Percentiles rank a stretch among this genome's conserved stretches.
These are phyloP conservation scores for Gnetum montanum DNA, from an alignment of 75 land plant genomes.

Conservation along the genomic window DNA sequence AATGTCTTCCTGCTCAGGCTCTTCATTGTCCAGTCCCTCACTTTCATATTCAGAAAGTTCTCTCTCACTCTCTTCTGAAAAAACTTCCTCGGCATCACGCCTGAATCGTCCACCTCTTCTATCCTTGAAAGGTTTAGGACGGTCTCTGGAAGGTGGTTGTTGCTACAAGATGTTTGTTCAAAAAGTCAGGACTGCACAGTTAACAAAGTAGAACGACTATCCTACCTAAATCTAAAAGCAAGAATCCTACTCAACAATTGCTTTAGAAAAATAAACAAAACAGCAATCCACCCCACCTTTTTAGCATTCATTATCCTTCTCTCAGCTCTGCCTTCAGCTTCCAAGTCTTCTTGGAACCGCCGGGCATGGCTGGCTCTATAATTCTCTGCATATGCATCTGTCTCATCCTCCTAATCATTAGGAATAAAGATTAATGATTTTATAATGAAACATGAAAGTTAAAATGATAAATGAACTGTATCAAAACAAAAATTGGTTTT, in stretches of 20 bases:
- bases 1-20: constrained; percentile 19
- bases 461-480: not conserved
- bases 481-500: not conserved
- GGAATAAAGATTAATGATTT: not conserved
- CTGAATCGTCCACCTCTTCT: constrained; percentile 31
- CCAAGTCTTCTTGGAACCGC: constrained; percentile 72
- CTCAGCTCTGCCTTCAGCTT: constrained; percentile 74
- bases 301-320: constrained; percentile 83
- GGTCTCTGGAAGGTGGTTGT: constrained; percentile 31
- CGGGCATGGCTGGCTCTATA: constrained; percentile 34
- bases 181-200: no score
- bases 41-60: constrained; percentile 85
- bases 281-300: constrained; percentile 27
- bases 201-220: not conserved
- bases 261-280: not conserved
- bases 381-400: constrained; percentile 42
- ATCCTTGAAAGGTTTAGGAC: constrained; percentile 27
- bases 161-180: no score
- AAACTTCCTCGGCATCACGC: constrained; percentile 41
- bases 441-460: not conserved
- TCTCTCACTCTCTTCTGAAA: constrained; percentile 65
- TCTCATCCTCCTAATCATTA: constrained; percentile 68
- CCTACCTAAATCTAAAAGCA: not conserved
- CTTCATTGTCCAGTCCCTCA: constrained; percentile 63
- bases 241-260: not conserved